A percentile compares a stretch with the other conserved stretches of the same genome.
Evolutionary conservation across 1,139 yeast species (phyloP).

Genomic region (Geotrichum armillariae): DNA sequence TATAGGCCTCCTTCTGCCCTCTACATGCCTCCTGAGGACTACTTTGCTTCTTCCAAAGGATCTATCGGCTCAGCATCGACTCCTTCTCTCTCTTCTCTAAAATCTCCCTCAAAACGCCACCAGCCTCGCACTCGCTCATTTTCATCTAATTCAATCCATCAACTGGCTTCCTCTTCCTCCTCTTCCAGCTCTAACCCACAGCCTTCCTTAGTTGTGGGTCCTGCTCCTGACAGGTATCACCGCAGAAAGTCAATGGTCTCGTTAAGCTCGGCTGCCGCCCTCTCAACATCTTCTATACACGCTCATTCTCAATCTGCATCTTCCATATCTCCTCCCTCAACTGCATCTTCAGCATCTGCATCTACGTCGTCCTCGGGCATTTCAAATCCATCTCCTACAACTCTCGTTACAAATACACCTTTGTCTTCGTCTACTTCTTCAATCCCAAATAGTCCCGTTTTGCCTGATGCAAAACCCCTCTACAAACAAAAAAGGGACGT

Average conservation of each 20-base stretch:
- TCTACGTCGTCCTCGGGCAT: slow-evolving; percentile 22
- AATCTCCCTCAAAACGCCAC: slow-evolving; percentile 3
- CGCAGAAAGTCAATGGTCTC: slow-evolving; percentile 30
- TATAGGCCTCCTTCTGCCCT: slow-evolving; percentile 8
- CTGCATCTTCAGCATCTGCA: slow-evolving; percentile 19
- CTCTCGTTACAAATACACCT: slow-evolving; percentile 11
- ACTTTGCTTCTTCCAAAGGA: slow-evolving; percentile 15
- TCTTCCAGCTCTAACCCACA: slow-evolving; percentile 10
- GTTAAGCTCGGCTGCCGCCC: slow-evolving; percentile 17
- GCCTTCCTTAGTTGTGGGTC: slow-evolving; percentile 19
- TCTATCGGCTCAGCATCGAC: slow-evolving; percentile 14
- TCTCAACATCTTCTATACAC: slow-evolving; percentile 7
- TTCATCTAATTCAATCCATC: slow-evolving; percentile 9
- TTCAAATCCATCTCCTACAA: slow-evolving; percentile 18
- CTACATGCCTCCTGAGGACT: slow-evolving; percentile 17
- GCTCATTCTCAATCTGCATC: slow-evolving; percentile 17
- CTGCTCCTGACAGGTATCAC: slow-evolving; percentile 36
- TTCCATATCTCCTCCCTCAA: slow-evolving; percentile 20
- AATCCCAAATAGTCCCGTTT: slow-evolving; percentile 15
- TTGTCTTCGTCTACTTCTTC: slow-evolving; percentile 19
- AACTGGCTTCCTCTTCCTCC: neutral
- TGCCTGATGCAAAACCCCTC: slow-evolving; percentile 10
- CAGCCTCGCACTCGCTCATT: slow-evolving; percentile 18
- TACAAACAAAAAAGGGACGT: slow-evolving; percentile 4
- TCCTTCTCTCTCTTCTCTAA: slow-evolving; percentile 15